These are phyloP conservation scores for Mycena olivaceomarginata DNA, from an alignment of 768 basidiomycete genomes.

Conservation along the genomic window DNA sequence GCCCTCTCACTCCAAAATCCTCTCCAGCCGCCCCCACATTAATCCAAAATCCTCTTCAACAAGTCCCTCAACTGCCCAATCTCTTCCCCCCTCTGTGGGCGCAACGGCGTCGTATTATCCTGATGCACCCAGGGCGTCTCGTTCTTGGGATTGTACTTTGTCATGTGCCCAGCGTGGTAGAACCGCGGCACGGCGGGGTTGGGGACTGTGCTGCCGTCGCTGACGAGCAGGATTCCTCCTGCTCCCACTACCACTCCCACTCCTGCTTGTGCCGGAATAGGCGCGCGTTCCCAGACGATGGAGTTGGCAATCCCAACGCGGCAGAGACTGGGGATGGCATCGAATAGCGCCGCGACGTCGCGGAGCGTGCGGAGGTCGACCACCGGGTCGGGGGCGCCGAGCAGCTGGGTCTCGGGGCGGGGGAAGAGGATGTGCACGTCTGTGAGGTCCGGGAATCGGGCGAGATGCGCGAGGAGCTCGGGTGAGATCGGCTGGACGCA, in stretches of 20 bases:
- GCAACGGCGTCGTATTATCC: conserved; percentile 27
- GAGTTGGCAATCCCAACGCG: conserved; percentile 45
- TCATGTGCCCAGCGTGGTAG: conserved; percentile 34
- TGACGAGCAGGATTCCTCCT: conserved; percentile 15
- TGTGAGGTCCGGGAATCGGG: conserved; percentile 42
- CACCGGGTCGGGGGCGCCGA: conserved; percentile 20
- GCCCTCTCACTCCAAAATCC: too few species aligned
- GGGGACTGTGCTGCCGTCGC: conserved; percentile 26
- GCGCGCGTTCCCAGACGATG: conserved; percentile 44
- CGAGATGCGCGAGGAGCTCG: conserved; percentile 36
- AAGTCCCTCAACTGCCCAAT: conserved; percentile 39
- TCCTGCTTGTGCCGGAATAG: too few species aligned
- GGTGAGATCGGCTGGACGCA: conserved; percentile 36
- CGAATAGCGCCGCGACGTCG: conserved; percentile 45
- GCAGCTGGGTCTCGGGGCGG: conserved; percentile 39
- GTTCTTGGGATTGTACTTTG: neutral
- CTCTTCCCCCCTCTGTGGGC: conserved; percentile 29
- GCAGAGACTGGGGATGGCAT: conserved; percentile 34
- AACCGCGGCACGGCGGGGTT: conserved; percentile 27
- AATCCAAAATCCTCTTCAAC: conserved; percentile 33
- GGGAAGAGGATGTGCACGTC: conserved; percentile 49
- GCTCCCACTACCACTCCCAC: too few species aligned
- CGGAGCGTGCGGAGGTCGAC: conserved; percentile 31
- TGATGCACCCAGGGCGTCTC: neutral
- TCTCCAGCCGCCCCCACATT: too few species aligned